Base-by-base conservation (phyloP, 176 grass and related monocot genomes). In the Microstegium vimineum region DNA sequence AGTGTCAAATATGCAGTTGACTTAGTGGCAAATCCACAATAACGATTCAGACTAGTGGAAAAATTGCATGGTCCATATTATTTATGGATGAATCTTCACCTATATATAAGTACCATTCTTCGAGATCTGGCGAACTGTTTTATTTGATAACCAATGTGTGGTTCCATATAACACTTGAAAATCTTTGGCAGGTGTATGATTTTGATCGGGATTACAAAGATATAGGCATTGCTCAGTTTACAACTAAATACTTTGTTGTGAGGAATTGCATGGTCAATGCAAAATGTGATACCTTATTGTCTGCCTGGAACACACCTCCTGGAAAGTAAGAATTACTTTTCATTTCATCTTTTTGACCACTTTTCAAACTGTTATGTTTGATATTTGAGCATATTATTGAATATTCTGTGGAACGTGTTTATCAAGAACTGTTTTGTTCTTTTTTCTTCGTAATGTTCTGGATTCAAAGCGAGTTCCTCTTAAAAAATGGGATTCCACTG, bases 191-290 rank as follows among this genome's bases (percentile, higher is more conserved):
- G 96, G 87, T 89, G 57, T 99, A 78, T 31, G 89, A 99, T 95
- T 91, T 95, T 87, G 87, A 95, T 92, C 89, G 96, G 67, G 96
- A 99, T 74, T 99, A 99, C 69, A 99, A 99, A 90, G 93, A 99
- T 69, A 95, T 99, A 83, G 96, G 93, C 65, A 54, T 95, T 89
- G 85, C 90, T 82, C 87, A 73, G 56, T 99, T 99, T 84, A 99
- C 96, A 36, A 93, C 96, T 32, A 99, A 99, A 76, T 88, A 86
- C 45, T 99, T 99, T 88, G 93, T 93, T 47, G 96, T 99, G 54
- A 84, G 96, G 56, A 99, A 99, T 89, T 99, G 93, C 75, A 81
- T 99, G 67, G 82, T 82, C 46, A 93, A 93, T 91, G 85, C 93
- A 33, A 99, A 99, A 80, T 99, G 90, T 69, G 90, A 93, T 72